A percentile compares a stretch with the other conserved stretches of the same genome.
phyloP scores from a whole-genome alignment of 73 alveolate genomes.

The Paramecium sexaurelia region DNA sequence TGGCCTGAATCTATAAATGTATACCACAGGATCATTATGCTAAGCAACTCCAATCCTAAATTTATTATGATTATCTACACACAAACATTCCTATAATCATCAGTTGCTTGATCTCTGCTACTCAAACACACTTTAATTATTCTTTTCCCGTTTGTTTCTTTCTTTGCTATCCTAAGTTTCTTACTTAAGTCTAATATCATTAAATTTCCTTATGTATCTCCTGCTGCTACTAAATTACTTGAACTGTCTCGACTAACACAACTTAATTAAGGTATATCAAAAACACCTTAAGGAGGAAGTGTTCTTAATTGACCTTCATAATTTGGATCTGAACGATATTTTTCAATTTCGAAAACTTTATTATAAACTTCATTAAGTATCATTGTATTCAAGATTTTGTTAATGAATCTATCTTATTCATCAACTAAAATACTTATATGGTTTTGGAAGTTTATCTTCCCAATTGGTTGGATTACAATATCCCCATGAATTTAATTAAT shows the following conservation, averaged over 20 bases:
- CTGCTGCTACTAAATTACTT: constrained; percentile 46
- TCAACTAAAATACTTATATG: constrained; percentile 22
- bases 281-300: constrained; percentile 67
- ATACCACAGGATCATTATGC: constrained; percentile 55
- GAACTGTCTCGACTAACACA: constrained; percentile 49
- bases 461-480: constrained; percentile 64
- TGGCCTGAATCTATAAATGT: constrained; percentile 22
- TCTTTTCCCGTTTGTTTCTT: constrained; percentile 58
- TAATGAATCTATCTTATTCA: constrained; percentile 19
- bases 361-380: constrained; percentile 48
- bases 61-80: background rate
- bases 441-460: constrained; percentile 62
- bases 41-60: constrained; percentile 19
- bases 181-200: constrained; percentile 57
- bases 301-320: constrained; percentile 63
- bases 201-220: constrained; percentile 61
- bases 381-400: constrained; percentile 5
- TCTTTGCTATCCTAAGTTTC: constrained; percentile 58
- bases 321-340: constrained; percentile 66
- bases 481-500: constrained; percentile 61
- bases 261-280: constrained; percentile 52
- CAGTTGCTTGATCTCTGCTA: constrained; percentile 6
- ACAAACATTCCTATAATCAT: constrained; percentile 46
- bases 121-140: constrained; percentile 36
- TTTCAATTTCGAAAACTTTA: constrained; percentile 64